phyloP scores from a whole-genome alignment of 1,284 basidiomycete genomes.

The Apiotrichum veenhuisii region DNA sequence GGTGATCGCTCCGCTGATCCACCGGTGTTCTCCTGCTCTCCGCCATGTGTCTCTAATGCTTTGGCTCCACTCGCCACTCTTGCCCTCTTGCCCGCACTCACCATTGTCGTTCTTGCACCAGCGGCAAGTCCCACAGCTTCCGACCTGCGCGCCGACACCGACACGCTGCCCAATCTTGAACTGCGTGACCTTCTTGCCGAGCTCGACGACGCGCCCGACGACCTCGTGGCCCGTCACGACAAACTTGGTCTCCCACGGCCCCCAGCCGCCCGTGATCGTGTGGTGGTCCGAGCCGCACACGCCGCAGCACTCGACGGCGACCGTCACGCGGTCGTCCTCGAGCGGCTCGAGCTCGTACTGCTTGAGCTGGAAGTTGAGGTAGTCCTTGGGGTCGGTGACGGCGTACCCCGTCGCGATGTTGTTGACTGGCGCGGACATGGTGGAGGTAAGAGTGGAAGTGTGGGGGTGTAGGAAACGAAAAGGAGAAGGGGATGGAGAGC shows the following conservation, averaged over 20 bases:
- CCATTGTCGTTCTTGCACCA: slow-evolving; percentile 47
- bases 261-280: slow-evolving; percentile 50
- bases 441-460: not conserved
- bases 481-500: not conserved
- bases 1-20: no score
- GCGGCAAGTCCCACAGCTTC: slow-evolving; percentile 46
- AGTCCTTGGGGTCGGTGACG: slow-evolving; percentile 43
- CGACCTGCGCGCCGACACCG: slow-evolving; percentile 54
- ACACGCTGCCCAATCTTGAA: slow-evolving; percentile 53
- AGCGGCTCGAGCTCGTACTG: slow-evolving; percentile 63
- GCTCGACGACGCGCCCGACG: slow-evolving; percentile 51
- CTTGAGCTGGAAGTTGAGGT: slow-evolving; percentile 55
- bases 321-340: slow-evolving; percentile 61
- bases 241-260: slow-evolving; percentile 41
- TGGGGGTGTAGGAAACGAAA: not conserved
- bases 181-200: slow-evolving; percentile 48
- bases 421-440: slow-evolving; percentile 10
- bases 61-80: no score
- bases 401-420: slow-evolving; percentile 37
- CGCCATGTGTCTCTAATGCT: no score
- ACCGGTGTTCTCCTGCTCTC: no score
- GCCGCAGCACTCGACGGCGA: slow-evolving; percentile 66
- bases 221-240: slow-evolving; percentile 54
- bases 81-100: slow-evolving; percentile 22
- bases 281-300: slow-evolving; percentile 48